These are phyloP conservation scores for Trichoderma sp. DNA, from an alignment of 2,329 filamentous ascomycete genomes.

Conservation along the genomic window DNA sequence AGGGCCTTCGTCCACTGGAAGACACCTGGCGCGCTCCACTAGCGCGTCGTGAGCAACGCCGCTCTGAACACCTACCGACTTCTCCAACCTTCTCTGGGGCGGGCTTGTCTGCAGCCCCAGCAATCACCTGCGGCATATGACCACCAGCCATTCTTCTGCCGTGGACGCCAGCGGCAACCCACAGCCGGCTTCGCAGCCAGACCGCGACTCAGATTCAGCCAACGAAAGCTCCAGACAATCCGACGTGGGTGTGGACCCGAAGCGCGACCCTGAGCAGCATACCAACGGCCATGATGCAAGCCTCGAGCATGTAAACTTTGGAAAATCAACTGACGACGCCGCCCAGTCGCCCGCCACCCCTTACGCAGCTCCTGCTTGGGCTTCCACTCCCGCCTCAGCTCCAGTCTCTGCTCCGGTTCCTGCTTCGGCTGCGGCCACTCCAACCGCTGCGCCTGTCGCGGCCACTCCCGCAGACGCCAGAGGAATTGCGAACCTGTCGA, in stretches of 20 bases:
- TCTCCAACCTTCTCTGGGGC: conserved; percentile 6
- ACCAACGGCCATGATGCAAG: conserved; percentile 12
- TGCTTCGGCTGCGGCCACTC: background rate
- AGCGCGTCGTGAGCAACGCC: conserved; percentile 15
- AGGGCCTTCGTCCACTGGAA: conserved; percentile 11
- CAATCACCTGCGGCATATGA: conserved; percentile 18
- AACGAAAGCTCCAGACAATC: conserved; percentile 15
- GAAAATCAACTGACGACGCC: conserved; percentile 3
- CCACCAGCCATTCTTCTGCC: conserved; percentile 21
- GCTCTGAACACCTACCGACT: background rate
- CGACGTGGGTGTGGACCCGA: conserved; percentile 15
- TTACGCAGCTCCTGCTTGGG: background rate
- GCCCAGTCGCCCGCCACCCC: conserved; percentile 2
- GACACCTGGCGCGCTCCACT: conserved; percentile 12
- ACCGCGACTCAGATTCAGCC: conserved; percentile 14
- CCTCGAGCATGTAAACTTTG: background rate
- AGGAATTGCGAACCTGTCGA: background rate
- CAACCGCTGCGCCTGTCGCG: background rate
- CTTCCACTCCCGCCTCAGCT: background rate
- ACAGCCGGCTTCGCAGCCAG: conserved; percentile 5
- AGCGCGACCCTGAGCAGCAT: conserved; percentile 13
- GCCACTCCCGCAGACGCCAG: background rate
- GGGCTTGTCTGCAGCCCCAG: conserved; percentile 11
- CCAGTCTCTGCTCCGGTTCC: background rate
- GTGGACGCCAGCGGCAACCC: conserved; percentile 19